Evolutionary conservation across 2,329 filamentous ascomycete species (phyloP).

Genomic region (Aspergillus spinulosporus): DNA sequence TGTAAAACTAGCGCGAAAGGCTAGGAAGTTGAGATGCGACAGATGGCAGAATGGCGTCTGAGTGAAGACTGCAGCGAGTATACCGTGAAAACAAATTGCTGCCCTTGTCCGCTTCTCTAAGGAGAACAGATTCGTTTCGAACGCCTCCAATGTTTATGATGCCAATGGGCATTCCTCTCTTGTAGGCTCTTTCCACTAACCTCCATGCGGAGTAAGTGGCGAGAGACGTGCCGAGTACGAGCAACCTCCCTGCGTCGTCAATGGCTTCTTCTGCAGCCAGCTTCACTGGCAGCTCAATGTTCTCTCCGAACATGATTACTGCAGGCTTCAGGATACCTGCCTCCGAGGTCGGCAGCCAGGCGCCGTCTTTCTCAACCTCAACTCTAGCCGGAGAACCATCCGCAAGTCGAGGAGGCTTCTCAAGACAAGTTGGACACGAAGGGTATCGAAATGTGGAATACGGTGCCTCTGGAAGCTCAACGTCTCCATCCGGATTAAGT

Average conservation of each 20-base stretch:
- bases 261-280: constrained; percentile 74
- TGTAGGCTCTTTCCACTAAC: constrained; percentile 77
- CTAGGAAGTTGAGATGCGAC: constrained; percentile 36
- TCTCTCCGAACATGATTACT: constrained; percentile 96
- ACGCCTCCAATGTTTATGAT: constrained; percentile 72
- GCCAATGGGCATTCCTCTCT: constrained; percentile 79
- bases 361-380: constrained; percentile 75
- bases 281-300: constrained; percentile 70
- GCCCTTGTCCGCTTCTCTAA: constrained; percentile 31
- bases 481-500: constrained; percentile 91
- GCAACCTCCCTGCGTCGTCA: constrained; percentile 70
- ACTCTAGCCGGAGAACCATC: constrained; percentile 62
- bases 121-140: constrained; percentile 47
- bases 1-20: constrained; percentile 8
- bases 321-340: constrained; percentile 87
- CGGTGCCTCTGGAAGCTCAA: constrained; percentile 81
- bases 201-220: constrained; percentile 96
- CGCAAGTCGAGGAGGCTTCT: constrained; percentile 57
- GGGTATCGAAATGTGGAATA: constrained; percentile 92
- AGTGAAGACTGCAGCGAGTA: constrained; percentile 46
- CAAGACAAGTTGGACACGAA: constrained; percentile 77
- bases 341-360: constrained; percentile 65
- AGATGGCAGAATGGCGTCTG: constrained; percentile 44
- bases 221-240: constrained; percentile 84
- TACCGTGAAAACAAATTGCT: constrained; percentile 24